Base-by-base conservation (phyloP, 192 early-diverging fungal genomes). In the Entomortierella lignicola region DNA sequence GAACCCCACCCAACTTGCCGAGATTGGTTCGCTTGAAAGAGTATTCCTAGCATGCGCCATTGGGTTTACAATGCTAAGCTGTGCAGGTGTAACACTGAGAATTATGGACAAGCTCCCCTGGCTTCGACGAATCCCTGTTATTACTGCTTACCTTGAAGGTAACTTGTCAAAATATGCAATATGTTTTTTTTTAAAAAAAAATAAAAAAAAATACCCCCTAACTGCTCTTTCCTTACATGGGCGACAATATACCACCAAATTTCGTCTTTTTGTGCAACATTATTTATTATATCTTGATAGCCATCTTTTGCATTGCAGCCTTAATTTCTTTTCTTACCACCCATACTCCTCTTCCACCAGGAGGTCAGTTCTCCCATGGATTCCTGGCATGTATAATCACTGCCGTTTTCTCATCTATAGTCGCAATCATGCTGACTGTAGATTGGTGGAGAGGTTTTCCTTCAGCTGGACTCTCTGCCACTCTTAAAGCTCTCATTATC, bases 321-420 rank as follows among this genome's bases (percentile, higher is more conserved):
- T 21, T 79, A 47, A 58, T 57, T 0, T 66, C 75, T 17, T 79
- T 79, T 42, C 68, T 79, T 20, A 60, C 41, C 18, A 60, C 75
- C 0, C 66, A 69, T 51, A 32, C 56, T 2, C 52, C 52, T 27
- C 31, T 79, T 1, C 75, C 75, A 12, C 30, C 34, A 25, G 75
- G 48, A 1, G 50, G 56, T 27, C 75, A 79, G 29, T 79, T 70
- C 63, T 79, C 75, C 0, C 75, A 79, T 26, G 75, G 75, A 0
- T 79, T 79, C 39, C 48, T 79, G 7, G 62, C 75, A 62, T 79
- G 75, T 60, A 56, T 79, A 21, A 79, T 79, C 61, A 79, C 75
- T 27, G 68, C 53, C 21, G 29, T 60, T 29, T 79, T 79, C 47
- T 51, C 75, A 13, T 26, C 50, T 13, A 61, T 79, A 15, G 75